phyloP scores from a whole-genome alignment of 202 grass and related monocot species.

The Dendrocalamus latiflorus region DNA sequence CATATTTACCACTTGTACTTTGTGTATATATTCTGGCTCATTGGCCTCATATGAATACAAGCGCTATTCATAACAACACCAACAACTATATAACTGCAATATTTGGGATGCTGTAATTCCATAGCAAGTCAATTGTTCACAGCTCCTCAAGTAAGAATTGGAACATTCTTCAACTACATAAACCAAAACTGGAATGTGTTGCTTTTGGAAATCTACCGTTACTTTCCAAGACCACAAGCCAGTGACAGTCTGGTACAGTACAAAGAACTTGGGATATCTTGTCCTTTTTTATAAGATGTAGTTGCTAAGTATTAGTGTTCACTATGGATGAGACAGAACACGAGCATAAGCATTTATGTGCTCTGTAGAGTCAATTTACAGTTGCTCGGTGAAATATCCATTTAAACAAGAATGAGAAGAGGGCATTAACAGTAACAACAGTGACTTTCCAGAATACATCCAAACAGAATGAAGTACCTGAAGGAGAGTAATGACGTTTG shows the following conservation, averaged over 20 bases:
- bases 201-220: not conserved
- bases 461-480: slow-evolving; percentile 56
- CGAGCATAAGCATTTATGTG: not conserved
- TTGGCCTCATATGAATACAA: too few species aligned
- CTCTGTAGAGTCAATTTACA: not conserved
- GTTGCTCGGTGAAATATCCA: not conserved
- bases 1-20: too few species aligned
- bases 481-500: slow-evolving; percentile 94
- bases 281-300: not conserved
- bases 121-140: not conserved
- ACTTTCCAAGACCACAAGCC: not conserved
- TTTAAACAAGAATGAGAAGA: slow-evolving; percentile 11
- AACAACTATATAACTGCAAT: not conserved
- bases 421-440: not conserved
- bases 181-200: not conserved
- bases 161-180: not conserved
- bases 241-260: not conserved
- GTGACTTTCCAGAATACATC: not conserved
- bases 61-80: too few species aligned
- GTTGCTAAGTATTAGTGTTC: not conserved
- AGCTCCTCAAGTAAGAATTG: not conserved
- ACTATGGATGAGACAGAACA: too few species aligned
- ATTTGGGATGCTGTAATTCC: not conserved
- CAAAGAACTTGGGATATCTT: not conserved
- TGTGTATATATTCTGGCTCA: too few species aligned